Base-by-base conservation (phyloP, 768 basidiomycete genomes). In the Trametes cinnabarina region DNA sequence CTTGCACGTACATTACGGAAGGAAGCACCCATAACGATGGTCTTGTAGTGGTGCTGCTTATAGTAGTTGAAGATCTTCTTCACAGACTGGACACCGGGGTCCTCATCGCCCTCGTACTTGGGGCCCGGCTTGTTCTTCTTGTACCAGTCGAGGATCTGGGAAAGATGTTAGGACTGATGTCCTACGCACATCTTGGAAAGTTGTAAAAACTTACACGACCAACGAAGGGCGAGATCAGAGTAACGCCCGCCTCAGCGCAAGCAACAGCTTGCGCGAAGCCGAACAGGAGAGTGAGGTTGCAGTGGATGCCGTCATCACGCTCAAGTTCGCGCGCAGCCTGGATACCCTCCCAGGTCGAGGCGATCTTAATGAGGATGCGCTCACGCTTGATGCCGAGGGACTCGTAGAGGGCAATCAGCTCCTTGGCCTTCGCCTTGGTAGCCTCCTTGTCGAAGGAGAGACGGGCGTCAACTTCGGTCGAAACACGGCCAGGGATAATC, bases 21-120 rank as follows among this genome's bases (percentile, higher is more conserved):
- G 30, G 94, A 96, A 58, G 97, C 97, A 71, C 96, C 97, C 97
- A 98, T 98, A 74, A 98, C 96, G 76, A 99, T 98, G 66, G 97
- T 99, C 69, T 94, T 92, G 85, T 99, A 98, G 59, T 84, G 82
- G 77, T 98, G 85, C 73, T 97, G 94, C 83, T 98, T 98, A 86
- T 99, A 99, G 76, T 94, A 98, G 82, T 96, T 92, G 86, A 88
- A 99, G 80, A 99, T 99, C 77, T 83, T 90, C 80, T 92, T 88
- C 62, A 99, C 97, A 40, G 92, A 94, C 74, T 86, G 74, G 67
- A 99, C 97, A 79, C 97, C 96, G 11, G 96, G 96, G 79, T 98
- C 96, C 44, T 87, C 84, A 63, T 92, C 93, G 49, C 92, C 94
- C 65, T 86, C 84, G 80, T 94, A 98, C 70, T 78, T 82, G 79